phyloP scores from a whole-genome alignment of 2,329 filamentous ascomycete genomes.

The Trichothecium sympodiale region DNA sequence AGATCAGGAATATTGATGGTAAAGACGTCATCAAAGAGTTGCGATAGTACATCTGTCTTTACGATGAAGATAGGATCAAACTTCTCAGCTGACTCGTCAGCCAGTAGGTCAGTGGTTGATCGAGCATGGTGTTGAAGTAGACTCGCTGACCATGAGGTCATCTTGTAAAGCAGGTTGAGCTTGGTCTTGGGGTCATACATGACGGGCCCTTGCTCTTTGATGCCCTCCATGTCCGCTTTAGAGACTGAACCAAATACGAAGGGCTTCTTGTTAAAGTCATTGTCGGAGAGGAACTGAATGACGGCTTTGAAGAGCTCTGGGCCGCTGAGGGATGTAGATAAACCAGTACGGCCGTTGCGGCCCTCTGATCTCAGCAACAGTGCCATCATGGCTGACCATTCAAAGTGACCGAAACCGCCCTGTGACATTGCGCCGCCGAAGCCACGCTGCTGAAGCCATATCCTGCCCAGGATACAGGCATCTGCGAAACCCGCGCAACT shows the following conservation, averaged over 20 bases:
- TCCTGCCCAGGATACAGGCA: conserved; percentile 72
- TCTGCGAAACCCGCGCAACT: conserved; percentile 66
- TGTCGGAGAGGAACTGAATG: conserved; percentile 73
- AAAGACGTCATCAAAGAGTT: conserved; percentile 41
- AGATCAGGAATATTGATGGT: conserved; percentile 21
- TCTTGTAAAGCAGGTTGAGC: conserved; percentile 82
- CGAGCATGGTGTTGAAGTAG: conserved; percentile 65
- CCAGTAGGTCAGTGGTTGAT: conserved; percentile 63
- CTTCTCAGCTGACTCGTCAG: conserved; percentile 62
- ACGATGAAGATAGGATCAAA: conserved; percentile 79
- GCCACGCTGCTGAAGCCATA: conserved; percentile 84
- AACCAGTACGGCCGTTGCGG: conserved; percentile 55
- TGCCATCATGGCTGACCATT: conserved; percentile 76
- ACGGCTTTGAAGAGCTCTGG: conserved; percentile 92
- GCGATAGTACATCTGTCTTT: conserved; percentile 40
- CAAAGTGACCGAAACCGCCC: conserved; percentile 87
- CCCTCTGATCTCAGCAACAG: conserved; percentile 71
- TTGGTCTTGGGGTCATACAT: conserved; percentile 66
- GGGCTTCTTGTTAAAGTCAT: conserved; percentile 59
- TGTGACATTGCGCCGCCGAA: conserved; percentile 57
- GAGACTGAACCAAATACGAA: conserved; percentile 33
- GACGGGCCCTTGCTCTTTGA: conserved; percentile 46
- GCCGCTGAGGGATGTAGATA: conserved; percentile 74
- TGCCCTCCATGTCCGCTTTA: conserved; percentile 18
- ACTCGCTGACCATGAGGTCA: conserved; percentile 73